These are phyloP conservation scores for Sarocladium brachiariae DNA, from an alignment of 2,329 filamentous ascomycete species.

Conservation along the genomic window DNA sequence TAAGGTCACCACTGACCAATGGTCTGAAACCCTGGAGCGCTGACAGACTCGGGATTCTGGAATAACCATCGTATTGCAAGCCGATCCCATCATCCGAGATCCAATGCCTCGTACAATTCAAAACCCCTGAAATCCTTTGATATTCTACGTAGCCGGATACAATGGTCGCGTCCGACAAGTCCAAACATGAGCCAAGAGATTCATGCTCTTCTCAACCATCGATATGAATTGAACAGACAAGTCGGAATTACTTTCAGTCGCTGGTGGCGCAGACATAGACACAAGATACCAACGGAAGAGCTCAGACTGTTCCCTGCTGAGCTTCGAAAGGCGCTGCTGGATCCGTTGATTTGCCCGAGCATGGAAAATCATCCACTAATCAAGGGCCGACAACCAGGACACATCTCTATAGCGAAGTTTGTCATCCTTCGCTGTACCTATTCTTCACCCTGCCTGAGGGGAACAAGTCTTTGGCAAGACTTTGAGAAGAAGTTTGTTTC, in stretches of 20 bases:
- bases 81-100: no score
- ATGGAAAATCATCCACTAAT: neutral
- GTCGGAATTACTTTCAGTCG: neutral
- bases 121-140: neutral
- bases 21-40: no score
- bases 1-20: no score
- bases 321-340: neutral
- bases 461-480: no score
- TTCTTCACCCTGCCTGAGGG: no score
- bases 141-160: neutral
- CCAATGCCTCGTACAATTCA: no score
- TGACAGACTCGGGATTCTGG: no score
- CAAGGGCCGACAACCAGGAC: neutral
- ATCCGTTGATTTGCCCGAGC: neutral
- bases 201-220: neutral
- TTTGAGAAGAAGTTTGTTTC: neutral
- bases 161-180: neutral
- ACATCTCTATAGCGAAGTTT: neutral
- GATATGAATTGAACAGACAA: neutral
- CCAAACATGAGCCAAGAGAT: no score
- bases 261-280: neutral
- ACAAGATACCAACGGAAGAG: neutral
- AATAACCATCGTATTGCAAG: no score
- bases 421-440: neutral
- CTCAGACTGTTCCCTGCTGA: neutral